Evolutionary conservation across 129 eudicot genomes (phyloP), one percentile per base, ranked within the genome.

Genomic region (Tagetes patula): DNA sequence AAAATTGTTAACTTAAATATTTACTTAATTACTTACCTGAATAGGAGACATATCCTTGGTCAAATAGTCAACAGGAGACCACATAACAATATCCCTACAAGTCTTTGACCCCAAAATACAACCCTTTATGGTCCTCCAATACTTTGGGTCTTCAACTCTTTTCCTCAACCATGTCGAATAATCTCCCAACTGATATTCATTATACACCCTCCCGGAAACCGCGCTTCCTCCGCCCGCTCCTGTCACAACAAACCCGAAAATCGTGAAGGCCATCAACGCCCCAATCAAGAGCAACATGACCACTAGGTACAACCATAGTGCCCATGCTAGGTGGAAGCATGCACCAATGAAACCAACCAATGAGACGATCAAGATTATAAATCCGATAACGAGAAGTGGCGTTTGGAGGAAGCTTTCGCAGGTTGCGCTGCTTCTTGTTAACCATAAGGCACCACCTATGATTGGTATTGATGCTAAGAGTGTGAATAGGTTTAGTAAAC

Each of bases 311-410:
- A 87, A 43, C 89, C 92, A 89, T 0, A 92, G 82, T 0, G 90
- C 91, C 87, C 98, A 87, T 3, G 96, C 88, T 2, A 89, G 80
- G 75, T 89, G 79, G 65, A 89, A 89, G 59, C 95, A 92, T 1
- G 98, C 95, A 2, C 98, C 95, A 3, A 92, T 84, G 81, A 92
- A 92, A 33, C 98, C 95, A 0, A 86, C 89, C 27, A 92, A 73
- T 0, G 98, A 92, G 1, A 92, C 70, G 3, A 89, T 78, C 38
- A 92, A 82, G 75, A 92, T 79, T 6, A 92, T 62, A 79, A 92
- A 92, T 0, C 96, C 96, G 8, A 92, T 65, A n/a, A 82, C 75
- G 8, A 92, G 76, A 55, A 92, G 95, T 0, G 98, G 98, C 1
- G 91, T 92, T 73, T 89, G 98, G 42, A 92, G 89, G 86, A 92